Evolutionary conservation across 2,329 filamentous ascomycete species (phyloP).

Genomic region (Pestalotiopsis sp.): DNA sequence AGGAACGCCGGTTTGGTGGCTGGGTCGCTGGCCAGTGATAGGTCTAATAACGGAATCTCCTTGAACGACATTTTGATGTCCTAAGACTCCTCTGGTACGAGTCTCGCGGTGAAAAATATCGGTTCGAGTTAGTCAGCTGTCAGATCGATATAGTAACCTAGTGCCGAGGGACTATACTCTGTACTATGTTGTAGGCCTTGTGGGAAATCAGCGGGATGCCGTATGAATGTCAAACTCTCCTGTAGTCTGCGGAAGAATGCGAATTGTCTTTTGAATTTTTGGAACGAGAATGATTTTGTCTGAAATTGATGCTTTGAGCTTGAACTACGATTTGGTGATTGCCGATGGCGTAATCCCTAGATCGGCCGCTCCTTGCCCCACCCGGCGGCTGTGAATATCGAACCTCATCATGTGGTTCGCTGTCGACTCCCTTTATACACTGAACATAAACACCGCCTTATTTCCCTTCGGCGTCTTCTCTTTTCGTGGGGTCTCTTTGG

Average conservation of each 20-base stretch:
- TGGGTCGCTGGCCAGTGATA: slow-evolving; percentile 65
- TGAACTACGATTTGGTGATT: not conserved
- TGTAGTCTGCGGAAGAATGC: not conserved
- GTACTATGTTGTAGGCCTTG: not conserved
- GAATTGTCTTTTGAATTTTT: not conserved
- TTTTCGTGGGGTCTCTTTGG: not conserved
- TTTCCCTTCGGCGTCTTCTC: not conserved
- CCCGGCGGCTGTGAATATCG: slow-evolving; percentile 1
- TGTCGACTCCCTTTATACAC: not conserved
- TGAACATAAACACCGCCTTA: not conserved
- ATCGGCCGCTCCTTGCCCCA: slow-evolving; percentile 4
- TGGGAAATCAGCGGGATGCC: not conserved
- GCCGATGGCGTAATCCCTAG: slow-evolving; percentile 15
- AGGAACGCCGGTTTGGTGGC: slow-evolving; percentile 75
- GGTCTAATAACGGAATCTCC: slow-evolving; percentile 76
- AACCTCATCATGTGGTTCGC: not conserved
- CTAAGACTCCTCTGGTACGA: not conserved
- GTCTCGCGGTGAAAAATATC: not conserved
- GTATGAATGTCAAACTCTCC: not conserved
- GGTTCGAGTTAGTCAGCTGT: not conserved
- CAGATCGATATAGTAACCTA: not conserved
- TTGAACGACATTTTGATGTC: slow-evolving; percentile 66
- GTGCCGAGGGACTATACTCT: not conserved
- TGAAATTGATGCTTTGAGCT: not conserved
- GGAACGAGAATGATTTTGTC: not conserved